A percentile compares a stretch with the other conserved stretches of the same genome.
phyloP scores from a whole-genome alignment of 176 grass and related monocot genomes.

The Poa annua region DNA sequence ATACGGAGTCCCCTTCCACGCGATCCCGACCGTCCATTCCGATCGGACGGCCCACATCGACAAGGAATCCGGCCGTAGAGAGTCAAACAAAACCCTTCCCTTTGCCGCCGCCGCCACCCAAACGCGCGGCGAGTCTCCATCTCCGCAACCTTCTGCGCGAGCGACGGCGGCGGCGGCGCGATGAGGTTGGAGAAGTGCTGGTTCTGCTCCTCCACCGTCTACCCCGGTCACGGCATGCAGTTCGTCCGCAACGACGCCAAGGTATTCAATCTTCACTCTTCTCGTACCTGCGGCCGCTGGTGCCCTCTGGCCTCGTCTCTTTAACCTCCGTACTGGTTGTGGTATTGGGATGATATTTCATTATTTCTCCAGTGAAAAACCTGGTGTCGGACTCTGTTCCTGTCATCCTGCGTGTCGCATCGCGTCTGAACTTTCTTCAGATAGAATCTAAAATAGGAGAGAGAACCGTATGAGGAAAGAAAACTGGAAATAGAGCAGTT shows the following conservation, averaged over 20 bases:
- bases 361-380: no score
- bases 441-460: background rate
- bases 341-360: no score
- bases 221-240: conserved; percentile 85
- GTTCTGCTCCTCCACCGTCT: conserved; percentile 68
- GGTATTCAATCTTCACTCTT: conserved; percentile 22
- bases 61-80: background rate
- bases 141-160: no score
- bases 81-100: background rate
- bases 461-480: background rate
- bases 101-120: background rate
- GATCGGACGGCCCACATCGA: no score
- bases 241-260: conserved; percentile 97
- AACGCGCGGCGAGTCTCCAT: no score
- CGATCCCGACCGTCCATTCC: no score
- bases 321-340: background rate
- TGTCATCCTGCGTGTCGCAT: no score
- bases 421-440: no score
- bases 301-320: background rate
- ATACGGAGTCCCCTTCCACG: no score
- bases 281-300: background rate
- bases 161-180: background rate
- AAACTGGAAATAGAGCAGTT: background rate
- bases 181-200: conserved; percentile 99
- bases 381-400: no score